Percentiles rank a stretch among this genome's conserved stretches.
phyloP scores from a whole-genome alignment of 352 stramenopile genomes.

The Thalassiosira livingstoniorum region DNA sequence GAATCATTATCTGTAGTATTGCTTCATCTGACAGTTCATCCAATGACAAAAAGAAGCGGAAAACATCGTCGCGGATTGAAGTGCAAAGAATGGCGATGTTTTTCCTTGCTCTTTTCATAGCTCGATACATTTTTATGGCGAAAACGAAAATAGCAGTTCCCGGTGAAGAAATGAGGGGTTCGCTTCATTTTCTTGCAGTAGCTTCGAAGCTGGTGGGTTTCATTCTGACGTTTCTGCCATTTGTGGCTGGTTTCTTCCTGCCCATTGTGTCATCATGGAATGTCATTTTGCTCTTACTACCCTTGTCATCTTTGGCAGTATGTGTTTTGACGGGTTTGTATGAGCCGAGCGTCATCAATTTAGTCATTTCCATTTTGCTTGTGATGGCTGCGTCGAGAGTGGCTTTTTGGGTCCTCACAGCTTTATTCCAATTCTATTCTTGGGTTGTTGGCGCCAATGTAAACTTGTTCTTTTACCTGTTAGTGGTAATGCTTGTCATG shows the following conservation, averaged over 20 bases:
- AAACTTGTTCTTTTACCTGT: no score
- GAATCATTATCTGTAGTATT: background rate
- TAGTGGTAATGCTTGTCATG: no score
- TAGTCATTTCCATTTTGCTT: background rate
- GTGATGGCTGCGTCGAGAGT: background rate
- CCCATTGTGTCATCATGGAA: background rate
- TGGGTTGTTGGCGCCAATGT: background rate
- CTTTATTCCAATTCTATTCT: background rate
- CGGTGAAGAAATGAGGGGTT: background rate
- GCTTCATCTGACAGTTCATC: background rate
- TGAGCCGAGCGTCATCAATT: background rate
- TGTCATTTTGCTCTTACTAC: background rate
- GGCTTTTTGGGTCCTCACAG: background rate
- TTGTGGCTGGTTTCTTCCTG: background rate
- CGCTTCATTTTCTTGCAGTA: background rate
- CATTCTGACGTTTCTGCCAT: background rate
- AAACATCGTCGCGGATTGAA: background rate
- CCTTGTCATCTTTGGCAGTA: background rate
- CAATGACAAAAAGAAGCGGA: background rate
- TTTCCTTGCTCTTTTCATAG: background rate
- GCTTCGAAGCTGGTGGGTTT: background rate
- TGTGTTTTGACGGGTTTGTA: background rate
- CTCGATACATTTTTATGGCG: background rate
- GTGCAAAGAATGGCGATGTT: background rate
- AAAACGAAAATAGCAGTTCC: no score